Evolutionary conservation across 2,329 filamentous ascomycete species (phyloP).

Genomic region (Rutstroemia sp.): DNA sequence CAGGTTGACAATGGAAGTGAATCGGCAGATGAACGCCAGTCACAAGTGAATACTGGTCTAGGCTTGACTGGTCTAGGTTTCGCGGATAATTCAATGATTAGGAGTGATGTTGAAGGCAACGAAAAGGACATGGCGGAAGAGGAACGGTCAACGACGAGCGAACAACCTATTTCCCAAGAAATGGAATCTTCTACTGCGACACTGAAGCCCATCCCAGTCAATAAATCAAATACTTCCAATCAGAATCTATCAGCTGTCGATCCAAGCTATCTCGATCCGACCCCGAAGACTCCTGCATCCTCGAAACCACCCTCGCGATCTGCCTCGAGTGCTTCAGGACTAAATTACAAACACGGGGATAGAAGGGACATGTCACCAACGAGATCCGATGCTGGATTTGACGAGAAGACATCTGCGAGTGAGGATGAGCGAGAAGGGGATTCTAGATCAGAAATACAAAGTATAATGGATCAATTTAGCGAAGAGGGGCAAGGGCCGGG

Average conservation of each 20-base stretch:
- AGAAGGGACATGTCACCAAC: conserved; percentile 41
- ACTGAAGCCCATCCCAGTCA: conserved; percentile 22
- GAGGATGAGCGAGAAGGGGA: conserved; percentile 61
- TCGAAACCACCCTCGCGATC: conserved; percentile 35
- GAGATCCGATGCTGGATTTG: conserved; percentile 47
- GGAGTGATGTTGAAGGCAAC: neutral
- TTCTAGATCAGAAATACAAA: conserved; percentile 83
- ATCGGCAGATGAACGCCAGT: neutral
- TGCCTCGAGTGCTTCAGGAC: conserved; percentile 29
- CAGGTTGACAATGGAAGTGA: conserved; percentile 2
- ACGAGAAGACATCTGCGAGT: conserved; percentile 49
- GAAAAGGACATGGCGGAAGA: conserved; percentile 1
- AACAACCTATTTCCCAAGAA: conserved; percentile 12
- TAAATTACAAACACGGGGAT: conserved; percentile 29
- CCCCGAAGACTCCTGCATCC: conserved; percentile 36
- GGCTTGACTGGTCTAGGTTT: conserved; percentile 3
- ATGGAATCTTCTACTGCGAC: conserved; percentile 32
- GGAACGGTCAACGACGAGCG: neutral
- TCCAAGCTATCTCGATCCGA: conserved; percentile 41
- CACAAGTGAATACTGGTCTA: neutral
- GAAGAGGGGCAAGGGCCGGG: conserved; percentile 64
- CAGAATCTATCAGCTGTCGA: conserved; percentile 17
- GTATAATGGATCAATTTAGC: conserved; percentile 94
- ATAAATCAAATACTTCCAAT: conserved; percentile 5
- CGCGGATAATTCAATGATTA: neutral